Base-by-base conservation (phyloP, 1,284 basidiomycete species). In the Ceratobasidium sp. region DNA sequence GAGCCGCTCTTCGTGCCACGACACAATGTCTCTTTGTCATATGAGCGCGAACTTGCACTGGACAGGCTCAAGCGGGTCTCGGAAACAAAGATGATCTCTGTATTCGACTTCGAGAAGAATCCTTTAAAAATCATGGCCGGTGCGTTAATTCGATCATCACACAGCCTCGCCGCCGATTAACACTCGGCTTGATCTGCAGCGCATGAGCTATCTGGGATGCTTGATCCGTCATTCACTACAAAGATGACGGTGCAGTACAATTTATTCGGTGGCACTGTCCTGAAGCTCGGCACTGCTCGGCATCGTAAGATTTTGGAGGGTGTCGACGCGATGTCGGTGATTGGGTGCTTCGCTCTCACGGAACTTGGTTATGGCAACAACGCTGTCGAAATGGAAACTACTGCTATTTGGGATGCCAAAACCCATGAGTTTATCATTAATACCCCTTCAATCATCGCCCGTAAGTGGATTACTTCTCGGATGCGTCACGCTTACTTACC, bases 191-290 rank as follows among this genome's bases (percentile, higher is more conserved):
- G 60, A 11, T 27, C n/a, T 45, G 5, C 64, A 67, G 64, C 64
- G 41, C 63, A 75, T 48, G 63, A 51, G 29, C 48, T 69, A 15
- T 41, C 74, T 27, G 66, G 66, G 17, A 69, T 71, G 57, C 66
- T 75, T 27, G 74, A 75, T 45, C 67, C 74, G 19, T 71, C 57
- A 1, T 75, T 69, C 36, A 71, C 74, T 8, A 75, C 66, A 5
- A 75, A 75, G 59, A 71, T 71, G 74, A 71, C 74, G 4, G 74
- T 75, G 15, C 62, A 75, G 33, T 75, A 75, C 66, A 75, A 71
- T 33, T 33, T 71, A 19, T 75, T 75, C 24, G 74, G 62, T n/a
- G 73, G 74, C 62, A 69, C 74, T n/a, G 74, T 75, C 22, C 22
- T 75, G 27, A 75, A 75, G 66, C 66, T 75, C 24, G 74, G 74